Conservation (phyloP, 2,329 filamentous ascomycete species). For the Lizonia empirigonia region DNA sequence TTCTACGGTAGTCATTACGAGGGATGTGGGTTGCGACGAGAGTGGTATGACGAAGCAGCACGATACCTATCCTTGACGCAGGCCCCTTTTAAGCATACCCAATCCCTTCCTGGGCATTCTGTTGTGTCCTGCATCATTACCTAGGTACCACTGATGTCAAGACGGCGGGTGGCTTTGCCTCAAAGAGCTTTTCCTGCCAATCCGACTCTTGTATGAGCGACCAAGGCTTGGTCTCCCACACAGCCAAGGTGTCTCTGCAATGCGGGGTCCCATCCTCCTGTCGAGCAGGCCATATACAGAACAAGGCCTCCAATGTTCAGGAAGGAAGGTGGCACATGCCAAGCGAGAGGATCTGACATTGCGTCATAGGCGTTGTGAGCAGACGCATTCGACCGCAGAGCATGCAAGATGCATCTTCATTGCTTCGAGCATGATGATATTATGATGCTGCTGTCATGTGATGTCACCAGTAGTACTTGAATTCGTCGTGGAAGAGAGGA, state of each 20-base stretch:
- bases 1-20: conserved; percentile 20
- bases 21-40: not conserved
- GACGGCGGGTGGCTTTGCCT: conserved; percentile 19
- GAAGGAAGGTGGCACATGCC: conserved; percentile 12
- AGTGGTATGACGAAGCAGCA: not conserved
- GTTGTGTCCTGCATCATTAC: conserved; percentile 1
- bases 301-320: conserved; percentile 17
- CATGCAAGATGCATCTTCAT: not conserved
- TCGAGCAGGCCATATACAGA: not conserved
- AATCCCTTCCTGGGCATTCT: not conserved
- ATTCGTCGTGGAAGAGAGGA: not conserved
- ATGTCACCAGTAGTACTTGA: not conserved
- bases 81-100: not conserved
- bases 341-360: conserved; percentile 27
- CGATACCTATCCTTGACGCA: not conserved
- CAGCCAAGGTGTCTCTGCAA: conserved; percentile 22
- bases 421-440: not conserved
- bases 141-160: conserved; percentile 24
- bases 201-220: conserved; percentile 6
- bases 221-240: conserved; percentile 14
- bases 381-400: not conserved
- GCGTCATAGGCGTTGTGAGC: conserved; percentile 27
- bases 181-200: conserved; percentile 22
- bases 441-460: not conserved
- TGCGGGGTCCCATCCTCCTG: not conserved